Percentiles rank a stretch among this genome's conserved stretches.
Evolutionary conservation across 1,284 basidiomycete species (phyloP).

Genomic region (Marasmius oreades): DNA sequence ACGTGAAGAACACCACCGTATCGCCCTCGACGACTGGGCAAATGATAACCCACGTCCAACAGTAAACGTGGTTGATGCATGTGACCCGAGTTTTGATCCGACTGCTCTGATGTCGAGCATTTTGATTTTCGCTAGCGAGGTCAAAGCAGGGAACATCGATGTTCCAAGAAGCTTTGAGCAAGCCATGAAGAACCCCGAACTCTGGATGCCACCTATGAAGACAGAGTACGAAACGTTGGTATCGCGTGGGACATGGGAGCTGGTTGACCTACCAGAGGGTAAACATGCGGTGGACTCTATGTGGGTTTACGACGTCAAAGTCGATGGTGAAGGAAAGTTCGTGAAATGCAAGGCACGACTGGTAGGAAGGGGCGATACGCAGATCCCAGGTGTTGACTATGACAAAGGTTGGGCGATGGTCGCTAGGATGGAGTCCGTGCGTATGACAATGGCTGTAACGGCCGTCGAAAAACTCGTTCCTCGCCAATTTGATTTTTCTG

Average conservation of each 20-base stretch:
- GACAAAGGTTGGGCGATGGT: constrained; percentile 8
- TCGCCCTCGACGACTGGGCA: constrained; percentile 3
- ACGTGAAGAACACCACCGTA: background rate
- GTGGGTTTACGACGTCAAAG: background rate
- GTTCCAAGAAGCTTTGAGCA: constrained; percentile 6
- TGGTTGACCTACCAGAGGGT: constrained; percentile 12
- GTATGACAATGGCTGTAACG: background rate
- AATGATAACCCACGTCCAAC: background rate
- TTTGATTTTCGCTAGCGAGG: constrained; percentile 6
- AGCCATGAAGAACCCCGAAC: background rate
- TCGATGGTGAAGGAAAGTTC: background rate
- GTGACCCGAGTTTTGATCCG: background rate
- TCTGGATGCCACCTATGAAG: constrained; percentile 13
- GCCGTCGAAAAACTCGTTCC: background rate
- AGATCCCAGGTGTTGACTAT: background rate
- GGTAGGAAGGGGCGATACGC: background rate
- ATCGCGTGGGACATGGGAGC: background rate
- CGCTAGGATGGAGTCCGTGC: constrained; percentile 9
- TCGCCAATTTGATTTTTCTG: constrained; percentile 5
- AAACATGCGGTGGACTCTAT: background rate
- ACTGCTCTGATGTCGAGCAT: background rate
- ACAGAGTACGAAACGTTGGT: constrained; percentile 3
- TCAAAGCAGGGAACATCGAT: constrained; percentile 1
- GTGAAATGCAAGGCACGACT: background rate
- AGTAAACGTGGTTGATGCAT: background rate